Conservation (phyloP, 2,329 filamentous ascomycete genomes). For the Mariannaea sp. region DNA sequence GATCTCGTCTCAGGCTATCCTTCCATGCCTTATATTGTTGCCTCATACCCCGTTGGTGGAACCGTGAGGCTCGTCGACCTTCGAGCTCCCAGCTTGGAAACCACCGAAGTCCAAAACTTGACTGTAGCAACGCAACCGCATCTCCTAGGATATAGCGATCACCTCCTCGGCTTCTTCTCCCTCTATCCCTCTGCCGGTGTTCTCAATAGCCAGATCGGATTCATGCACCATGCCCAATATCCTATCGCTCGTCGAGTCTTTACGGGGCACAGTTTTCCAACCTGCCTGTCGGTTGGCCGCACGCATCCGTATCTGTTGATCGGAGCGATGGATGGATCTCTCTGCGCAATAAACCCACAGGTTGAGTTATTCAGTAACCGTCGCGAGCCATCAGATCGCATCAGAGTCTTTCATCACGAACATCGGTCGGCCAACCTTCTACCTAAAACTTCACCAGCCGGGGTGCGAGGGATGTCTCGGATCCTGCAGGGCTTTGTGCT, state of each 20-base stretch:
- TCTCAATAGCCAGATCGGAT: conserved; percentile 57
- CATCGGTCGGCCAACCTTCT: conserved; percentile 48
- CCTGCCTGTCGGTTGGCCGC: conserved; percentile 54
- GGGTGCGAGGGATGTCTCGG: conserved; percentile 53
- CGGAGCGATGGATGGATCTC: conserved; percentile 58
- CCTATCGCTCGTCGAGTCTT: conserved; percentile 58
- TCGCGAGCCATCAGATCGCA: conserved; percentile 42
- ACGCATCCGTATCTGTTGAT: conserved; percentile 59
- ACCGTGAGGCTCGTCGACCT: conserved; percentile 59
- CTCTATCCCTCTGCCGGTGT: conserved; percentile 58
- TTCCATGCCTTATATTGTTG: conserved; percentile 59
- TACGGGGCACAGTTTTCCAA: conserved; percentile 55
- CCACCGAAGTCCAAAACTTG: conserved; percentile 57
- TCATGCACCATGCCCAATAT: conserved; percentile 58
- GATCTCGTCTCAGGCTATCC: conserved; percentile 62
- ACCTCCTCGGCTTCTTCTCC: conserved; percentile 59
- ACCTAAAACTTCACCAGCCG: conserved; percentile 35
- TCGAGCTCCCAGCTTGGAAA: conserved; percentile 56
- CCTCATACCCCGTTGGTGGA: conserved; percentile 60
- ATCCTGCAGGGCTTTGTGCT: conserved; percentile 57
- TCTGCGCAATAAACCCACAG: conserved; percentile 53
- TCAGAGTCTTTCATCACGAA: conserved; percentile 58
- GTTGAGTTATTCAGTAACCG: conserved; percentile 44
- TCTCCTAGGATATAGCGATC: conserved; percentile 59
- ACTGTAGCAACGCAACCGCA: conserved; percentile 58